Evolutionary conservation across 768 basidiomycete species (phyloP).

Genomic region (Asterophora lycoperdoides): DNA sequence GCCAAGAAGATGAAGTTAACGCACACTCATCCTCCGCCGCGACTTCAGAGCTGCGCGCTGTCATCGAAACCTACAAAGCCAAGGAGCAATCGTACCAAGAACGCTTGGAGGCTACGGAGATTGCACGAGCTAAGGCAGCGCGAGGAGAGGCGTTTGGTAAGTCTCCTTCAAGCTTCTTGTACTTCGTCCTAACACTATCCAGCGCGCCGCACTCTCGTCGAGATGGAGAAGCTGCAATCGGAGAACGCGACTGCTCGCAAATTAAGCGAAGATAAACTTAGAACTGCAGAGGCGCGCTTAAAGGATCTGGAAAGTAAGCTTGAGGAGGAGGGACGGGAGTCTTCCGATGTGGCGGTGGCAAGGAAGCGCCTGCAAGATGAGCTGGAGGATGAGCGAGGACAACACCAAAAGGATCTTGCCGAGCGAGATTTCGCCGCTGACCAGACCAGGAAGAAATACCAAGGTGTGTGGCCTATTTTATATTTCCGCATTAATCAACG

Average conservation of each 20-base stretch:
- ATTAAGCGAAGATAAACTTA: constrained; percentile 44
- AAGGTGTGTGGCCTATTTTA: constrained; percentile 42
- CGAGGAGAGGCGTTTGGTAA: constrained; percentile 62
- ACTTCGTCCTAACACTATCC: constrained; percentile 5
- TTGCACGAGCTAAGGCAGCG: constrained; percentile 59
- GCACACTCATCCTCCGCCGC: constrained; percentile 56
- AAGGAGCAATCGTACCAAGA: constrained; percentile 57
- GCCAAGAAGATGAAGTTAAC: constrained; percentile 62
- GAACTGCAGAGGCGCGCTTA: constrained; percentile 46
- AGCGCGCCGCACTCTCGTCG: constrained; percentile 45
- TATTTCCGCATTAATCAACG: background rate
- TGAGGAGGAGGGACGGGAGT: constrained; percentile 64
- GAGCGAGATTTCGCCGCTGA: constrained; percentile 76
- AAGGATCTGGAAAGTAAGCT: constrained; percentile 59
- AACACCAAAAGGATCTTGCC: constrained; percentile 74
- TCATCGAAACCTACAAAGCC: constrained; percentile 59
- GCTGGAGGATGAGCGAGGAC: constrained; percentile 73
- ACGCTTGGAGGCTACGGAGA: constrained; percentile 64
- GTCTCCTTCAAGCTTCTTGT: constrained; percentile 3
- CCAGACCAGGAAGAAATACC: constrained; percentile 84
- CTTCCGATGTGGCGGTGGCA: constrained; percentile 59
- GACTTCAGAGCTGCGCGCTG: constrained; percentile 59
- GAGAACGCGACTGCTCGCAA: constrained; percentile 51
- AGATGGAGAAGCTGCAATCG: constrained; percentile 55
- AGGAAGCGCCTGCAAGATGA: constrained; percentile 69